phyloP scores from a whole-genome alignment of 768 basidiomycete genomes.

The Leccinum longicurvipes region DNA sequence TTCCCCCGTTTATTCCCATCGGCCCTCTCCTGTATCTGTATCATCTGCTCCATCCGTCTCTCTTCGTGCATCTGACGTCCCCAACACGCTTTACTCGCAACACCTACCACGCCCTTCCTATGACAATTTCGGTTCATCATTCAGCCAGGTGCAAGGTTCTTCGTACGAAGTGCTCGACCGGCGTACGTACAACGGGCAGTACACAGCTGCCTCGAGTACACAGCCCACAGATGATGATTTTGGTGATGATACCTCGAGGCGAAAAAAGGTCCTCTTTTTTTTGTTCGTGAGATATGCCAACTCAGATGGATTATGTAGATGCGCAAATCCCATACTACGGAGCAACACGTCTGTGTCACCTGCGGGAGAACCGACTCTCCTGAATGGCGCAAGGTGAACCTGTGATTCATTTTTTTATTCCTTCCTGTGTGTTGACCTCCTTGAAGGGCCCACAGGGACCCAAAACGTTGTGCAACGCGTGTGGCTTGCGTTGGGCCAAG shows the following conservation, averaged over 20 bases:
- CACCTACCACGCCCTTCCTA: constrained; percentile 12
- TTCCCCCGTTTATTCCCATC: constrained; percentile 25
- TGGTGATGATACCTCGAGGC: constrained; percentile 50
- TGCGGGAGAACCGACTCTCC: constrained; percentile 96
- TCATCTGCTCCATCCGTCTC: constrained; percentile 19
- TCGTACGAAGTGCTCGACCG: constrained; percentile 21
- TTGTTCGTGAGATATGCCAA: not conserved
- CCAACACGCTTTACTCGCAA: constrained; percentile 17
- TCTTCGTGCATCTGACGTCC: constrained; percentile 7
- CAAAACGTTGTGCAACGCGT: constrained; percentile 97
- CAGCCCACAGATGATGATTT: constrained; percentile 39
- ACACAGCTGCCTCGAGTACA: constrained; percentile 9
- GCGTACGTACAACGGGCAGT: constrained; percentile 16
- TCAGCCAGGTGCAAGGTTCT: constrained; percentile 9
- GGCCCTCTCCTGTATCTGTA: constrained; percentile 28
- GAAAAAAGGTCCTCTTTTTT: constrained; percentile 55
- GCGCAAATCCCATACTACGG: constrained; percentile 43
- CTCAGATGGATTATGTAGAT: constrained; percentile 14
- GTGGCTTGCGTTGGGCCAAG: constrained; percentile 93
- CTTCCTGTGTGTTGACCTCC: constrained; percentile 16
- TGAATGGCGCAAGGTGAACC: constrained; percentile 86
- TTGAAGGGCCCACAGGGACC: constrained; percentile 85
- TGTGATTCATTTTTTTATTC: not conserved
- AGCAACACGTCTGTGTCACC: constrained; percentile 84
- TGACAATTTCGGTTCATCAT: constrained; percentile 11